Percentiles rank a stretch among this genome's conserved stretches.
Conservation (phyloP, 192 early-diverging fungal species). For the Chytriomyces confervae region DNA sequence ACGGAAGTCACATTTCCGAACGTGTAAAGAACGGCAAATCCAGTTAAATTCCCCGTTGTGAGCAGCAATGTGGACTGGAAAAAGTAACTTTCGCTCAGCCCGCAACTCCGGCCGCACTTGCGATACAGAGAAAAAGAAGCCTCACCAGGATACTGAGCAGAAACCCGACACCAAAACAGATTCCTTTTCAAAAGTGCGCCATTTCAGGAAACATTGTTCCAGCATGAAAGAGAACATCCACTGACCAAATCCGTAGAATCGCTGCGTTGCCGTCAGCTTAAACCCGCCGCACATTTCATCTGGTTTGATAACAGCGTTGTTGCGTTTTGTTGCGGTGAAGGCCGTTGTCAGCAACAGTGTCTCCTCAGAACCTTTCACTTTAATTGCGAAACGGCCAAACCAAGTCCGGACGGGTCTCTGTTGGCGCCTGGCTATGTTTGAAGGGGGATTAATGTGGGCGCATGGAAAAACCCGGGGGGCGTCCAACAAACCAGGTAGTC, state of each 20-base stretch:
- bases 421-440: background rate
- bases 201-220: background rate
- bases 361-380: too few species aligned
- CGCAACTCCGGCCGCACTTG: background rate
- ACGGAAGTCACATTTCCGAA: constrained; percentile 88
- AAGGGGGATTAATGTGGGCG: background rate
- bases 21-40: constrained; percentile 91
- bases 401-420: background rate
- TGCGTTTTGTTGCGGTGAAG: too few species aligned
- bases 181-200: constrained; percentile 13
- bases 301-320: too few species aligned
- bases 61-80: constrained; percentile 66
- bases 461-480: background rate
- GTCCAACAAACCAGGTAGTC: background rate
- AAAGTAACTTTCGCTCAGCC: background rate
- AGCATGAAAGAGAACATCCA: background rate
- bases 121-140: background rate
- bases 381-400: too few species aligned
- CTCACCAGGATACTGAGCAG: constrained; percentile 77
- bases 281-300: constrained; percentile 62
- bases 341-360: too few species aligned
- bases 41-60: constrained; percentile 60
- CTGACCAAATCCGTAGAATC: constrained; percentile 79
- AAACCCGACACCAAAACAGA: constrained; percentile 84
- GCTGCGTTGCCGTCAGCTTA: constrained; percentile 66